Percentiles rank a stretch among this genome's conserved stretches.
These are phyloP conservation scores for Pseudonectria foliicola DNA, from an alignment of 2,329 filamentous ascomycete genomes.

Conservation along the genomic window DNA sequence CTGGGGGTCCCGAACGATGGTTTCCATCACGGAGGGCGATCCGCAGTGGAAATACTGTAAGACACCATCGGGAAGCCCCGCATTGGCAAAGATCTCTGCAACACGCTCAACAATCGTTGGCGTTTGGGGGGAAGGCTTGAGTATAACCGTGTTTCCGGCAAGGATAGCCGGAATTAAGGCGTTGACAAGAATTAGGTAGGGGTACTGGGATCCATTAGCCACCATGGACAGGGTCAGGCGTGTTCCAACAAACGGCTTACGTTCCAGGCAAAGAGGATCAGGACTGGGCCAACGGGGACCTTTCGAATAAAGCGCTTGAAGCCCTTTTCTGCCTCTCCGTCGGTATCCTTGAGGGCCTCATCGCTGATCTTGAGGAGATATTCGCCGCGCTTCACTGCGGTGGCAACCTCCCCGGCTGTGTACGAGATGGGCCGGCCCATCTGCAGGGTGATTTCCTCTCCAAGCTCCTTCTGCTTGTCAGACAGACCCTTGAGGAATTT, in stretches of 20 bases:
- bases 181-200: conserved; percentile 89
- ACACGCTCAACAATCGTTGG: conserved; percentile 87
- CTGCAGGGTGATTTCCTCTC: conserved; percentile 80
- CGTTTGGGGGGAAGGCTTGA: conserved; percentile 93
- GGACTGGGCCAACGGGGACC: conserved; percentile 76
- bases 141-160: conserved; percentile 81
- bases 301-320: conserved; percentile 90
- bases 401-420: conserved; percentile 74
- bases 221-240: background rate
- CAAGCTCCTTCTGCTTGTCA: conserved; percentile 70
- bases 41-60: conserved; percentile 91
- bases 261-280: conserved; percentile 95
- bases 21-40: conserved; percentile 67
- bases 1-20: conserved; percentile 67
- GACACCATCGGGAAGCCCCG: conserved; percentile 75
- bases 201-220: conserved; percentile 55
- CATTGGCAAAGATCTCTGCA: conserved; percentile 65
- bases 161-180: conserved; percentile 87
- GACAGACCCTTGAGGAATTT: conserved; percentile 67
- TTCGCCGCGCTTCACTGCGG: conserved; percentile 76
- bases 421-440: conserved; percentile 93
- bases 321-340: conserved; percentile 76
- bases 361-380: conserved; percentile 80
- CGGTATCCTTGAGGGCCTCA: conserved; percentile 70
- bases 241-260: conserved; percentile 43